Evolutionary conservation across 1,139 yeast genomes (phyloP).

Genomic region (Pneumocystis canis): DNA sequence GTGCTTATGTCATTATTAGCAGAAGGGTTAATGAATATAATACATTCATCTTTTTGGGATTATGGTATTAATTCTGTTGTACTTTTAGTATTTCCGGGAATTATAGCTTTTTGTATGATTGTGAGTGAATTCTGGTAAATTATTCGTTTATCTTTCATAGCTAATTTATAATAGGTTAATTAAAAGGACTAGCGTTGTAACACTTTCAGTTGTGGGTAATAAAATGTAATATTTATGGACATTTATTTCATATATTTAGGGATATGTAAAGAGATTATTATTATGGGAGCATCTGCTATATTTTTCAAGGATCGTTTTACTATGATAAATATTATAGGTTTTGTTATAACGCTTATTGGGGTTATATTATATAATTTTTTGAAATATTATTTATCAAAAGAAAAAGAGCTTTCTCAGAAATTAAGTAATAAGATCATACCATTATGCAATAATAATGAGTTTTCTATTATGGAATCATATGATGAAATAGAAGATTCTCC

Average conservation of each 20-base stretch:
- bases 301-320: constrained; percentile 64
- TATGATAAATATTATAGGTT: constrained; percentile 56
- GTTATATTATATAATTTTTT: constrained; percentile 59
- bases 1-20: constrained; percentile 44
- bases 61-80: constrained; percentile 37
- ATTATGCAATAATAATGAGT: neutral
- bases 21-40: constrained; percentile 50
- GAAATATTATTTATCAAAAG: constrained; percentile 15
- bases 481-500: neutral
- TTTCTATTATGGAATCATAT: constrained; percentile 1
- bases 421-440: neutral
- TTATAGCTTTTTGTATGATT: constrained; percentile 81
- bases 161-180: constrained; percentile 35
- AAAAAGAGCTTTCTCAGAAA: constrained; percentile 4
- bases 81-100: constrained; percentile 63
- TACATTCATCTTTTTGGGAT: constrained; percentile 47
- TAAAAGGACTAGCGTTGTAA: constrained; percentile 69
- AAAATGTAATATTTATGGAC: neutral
- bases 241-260: constrained; percentile 29
- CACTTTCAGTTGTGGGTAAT: constrained; percentile 53
- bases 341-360: constrained; percentile 58
- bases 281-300: constrained; percentile 55
- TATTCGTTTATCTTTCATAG: neutral
- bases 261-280: constrained; percentile 75
- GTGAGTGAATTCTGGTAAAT: constrained; percentile 48